These are phyloP conservation scores for Plenodomus lindquistii DNA, from an alignment of 2,329 filamentous ascomycete genomes.

Conservation along the genomic window DNA sequence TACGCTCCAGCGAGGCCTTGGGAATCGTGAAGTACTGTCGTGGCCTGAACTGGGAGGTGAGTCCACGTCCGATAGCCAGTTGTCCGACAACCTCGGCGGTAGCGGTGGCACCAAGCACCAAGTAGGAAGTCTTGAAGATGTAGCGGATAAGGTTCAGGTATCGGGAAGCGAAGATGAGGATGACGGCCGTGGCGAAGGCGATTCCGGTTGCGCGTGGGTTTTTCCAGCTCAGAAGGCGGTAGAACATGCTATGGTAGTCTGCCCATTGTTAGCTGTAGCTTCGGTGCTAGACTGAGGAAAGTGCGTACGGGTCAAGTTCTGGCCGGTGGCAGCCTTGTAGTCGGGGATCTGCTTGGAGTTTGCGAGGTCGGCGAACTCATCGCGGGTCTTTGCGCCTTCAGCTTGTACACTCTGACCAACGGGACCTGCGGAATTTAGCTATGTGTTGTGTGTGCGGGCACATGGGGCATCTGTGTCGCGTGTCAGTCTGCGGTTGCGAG, in stretches of 20 bases:
- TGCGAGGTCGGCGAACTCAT: slow-evolving; percentile 63
- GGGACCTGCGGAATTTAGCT: slow-evolving; percentile 51
- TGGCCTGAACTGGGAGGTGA: slow-evolving; percentile 65
- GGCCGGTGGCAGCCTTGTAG: slow-evolving; percentile 61
- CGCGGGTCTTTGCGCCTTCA: slow-evolving; percentile 59
- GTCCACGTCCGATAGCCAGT: slow-evolving; percentile 59
- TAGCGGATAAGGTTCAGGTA: slow-evolving; percentile 67
- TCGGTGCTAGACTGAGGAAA: slow-evolving; percentile 5
- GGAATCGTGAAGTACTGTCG: slow-evolving; percentile 68
- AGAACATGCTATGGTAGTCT: slow-evolving; percentile 70
- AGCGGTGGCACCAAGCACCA: slow-evolving; percentile 63
- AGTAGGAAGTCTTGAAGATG: slow-evolving; percentile 63
- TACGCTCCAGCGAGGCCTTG: slow-evolving; percentile 64
- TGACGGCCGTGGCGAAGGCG: slow-evolving; percentile 59
- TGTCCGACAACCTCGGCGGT: slow-evolving; percentile 61
- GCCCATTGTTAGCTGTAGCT: slow-evolving; percentile 16
- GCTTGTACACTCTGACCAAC: slow-evolving; percentile 61
- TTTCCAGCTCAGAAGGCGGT: slow-evolving; percentile 69
- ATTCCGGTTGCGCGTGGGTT: slow-evolving; percentile 67
- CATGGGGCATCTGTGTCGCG: slow-evolving; percentile 33
- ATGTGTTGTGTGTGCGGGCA: slow-evolving; percentile 12
- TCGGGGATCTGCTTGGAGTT: slow-evolving; percentile 58
- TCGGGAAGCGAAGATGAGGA: slow-evolving; percentile 65
- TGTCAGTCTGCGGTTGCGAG: slow-evolving; percentile 26
- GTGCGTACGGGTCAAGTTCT: slow-evolving; percentile 65